phyloP scores from a whole-genome alignment of 148 eudicot species.

The Cornus controversa region DNA sequence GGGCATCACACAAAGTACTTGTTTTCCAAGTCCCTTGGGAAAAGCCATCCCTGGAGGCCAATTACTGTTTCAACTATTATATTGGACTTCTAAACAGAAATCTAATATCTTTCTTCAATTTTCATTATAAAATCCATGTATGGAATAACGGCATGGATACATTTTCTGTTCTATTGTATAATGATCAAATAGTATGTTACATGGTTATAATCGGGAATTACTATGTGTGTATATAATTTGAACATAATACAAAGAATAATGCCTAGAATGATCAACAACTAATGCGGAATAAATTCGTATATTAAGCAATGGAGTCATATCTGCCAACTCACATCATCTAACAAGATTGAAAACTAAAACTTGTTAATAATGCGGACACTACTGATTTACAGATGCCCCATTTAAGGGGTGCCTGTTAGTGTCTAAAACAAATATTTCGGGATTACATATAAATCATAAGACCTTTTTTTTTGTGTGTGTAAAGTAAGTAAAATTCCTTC shows the following conservation, averaged over 20 bases:
- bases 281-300: conserved; percentile 28
- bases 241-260: background rate
- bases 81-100: background rate
- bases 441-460: background rate
- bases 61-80: background rate
- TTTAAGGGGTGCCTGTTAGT: conserved; percentile 2
- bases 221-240: background rate
- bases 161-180: background rate
- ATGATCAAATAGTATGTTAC: background rate
- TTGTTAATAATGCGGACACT: background rate
- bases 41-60: background rate
- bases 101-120: background rate
- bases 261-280: conserved; percentile 4
- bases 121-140: background rate
- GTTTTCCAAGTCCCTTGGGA: background rate
- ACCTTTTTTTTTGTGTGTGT: background rate
- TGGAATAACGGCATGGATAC: background rate
- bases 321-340: conserved; percentile 3
- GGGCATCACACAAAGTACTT: background rate
- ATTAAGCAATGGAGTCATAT: conserved; percentile 9
- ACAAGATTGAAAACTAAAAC: background rate
- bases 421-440: conserved; percentile 9
- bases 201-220: background rate
- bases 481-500: background rate
- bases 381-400: background rate